Evolutionary conservation across 148 eudicot species (phyloP).

Genomic region (Selenicereus undatus): DNA sequence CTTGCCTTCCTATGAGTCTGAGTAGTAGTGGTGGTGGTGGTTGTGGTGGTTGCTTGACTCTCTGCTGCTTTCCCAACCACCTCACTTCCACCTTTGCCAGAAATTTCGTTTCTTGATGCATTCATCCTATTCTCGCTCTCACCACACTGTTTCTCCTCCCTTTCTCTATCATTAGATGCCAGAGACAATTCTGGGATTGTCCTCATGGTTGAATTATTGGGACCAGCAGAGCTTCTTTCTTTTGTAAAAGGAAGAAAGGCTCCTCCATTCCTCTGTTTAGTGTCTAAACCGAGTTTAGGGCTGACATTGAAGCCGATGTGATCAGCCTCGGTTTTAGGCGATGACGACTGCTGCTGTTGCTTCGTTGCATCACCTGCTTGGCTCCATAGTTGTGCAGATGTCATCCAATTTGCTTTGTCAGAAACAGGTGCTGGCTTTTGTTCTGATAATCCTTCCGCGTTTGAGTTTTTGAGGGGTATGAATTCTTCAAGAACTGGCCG

Average conservation of each 20-base stretch:
- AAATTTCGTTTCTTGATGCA: constrained; percentile 38
- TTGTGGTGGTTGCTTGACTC: constrained; percentile 30
- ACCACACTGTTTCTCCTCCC: constrained; percentile 42
- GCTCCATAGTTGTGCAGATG: constrained; percentile 89
- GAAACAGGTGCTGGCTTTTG: constrained; percentile 39
- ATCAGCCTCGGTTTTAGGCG: constrained; percentile 45
- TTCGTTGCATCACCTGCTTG: constrained; percentile 45
- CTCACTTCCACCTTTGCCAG: constrained; percentile 32
- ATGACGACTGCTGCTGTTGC: constrained; percentile 22
- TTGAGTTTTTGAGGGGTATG: constrained; percentile 65
- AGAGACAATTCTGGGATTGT: constrained; percentile 63
- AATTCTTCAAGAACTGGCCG: constrained; percentile 83
- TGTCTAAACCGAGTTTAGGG: constrained; percentile 45
- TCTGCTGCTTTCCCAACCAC: constrained; percentile 22
- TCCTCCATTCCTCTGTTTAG: constrained; percentile 56
- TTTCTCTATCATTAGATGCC: constrained; percentile 47
- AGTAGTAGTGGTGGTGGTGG: constrained; percentile 18
- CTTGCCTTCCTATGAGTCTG: constrained; percentile 78
- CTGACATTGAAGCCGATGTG: constrained; percentile 30
- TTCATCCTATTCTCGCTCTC: constrained; percentile 31
- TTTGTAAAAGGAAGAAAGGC: constrained; percentile 80
- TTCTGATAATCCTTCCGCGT: constrained; percentile 29
- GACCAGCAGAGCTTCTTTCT: constrained; percentile 29
- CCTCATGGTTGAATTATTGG: constrained; percentile 14
- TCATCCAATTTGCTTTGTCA: constrained; percentile 90